Evolutionary conservation across 352 stramenopile species (phyloP).

Genomic region (Phytophthora pinifolia): DNA sequence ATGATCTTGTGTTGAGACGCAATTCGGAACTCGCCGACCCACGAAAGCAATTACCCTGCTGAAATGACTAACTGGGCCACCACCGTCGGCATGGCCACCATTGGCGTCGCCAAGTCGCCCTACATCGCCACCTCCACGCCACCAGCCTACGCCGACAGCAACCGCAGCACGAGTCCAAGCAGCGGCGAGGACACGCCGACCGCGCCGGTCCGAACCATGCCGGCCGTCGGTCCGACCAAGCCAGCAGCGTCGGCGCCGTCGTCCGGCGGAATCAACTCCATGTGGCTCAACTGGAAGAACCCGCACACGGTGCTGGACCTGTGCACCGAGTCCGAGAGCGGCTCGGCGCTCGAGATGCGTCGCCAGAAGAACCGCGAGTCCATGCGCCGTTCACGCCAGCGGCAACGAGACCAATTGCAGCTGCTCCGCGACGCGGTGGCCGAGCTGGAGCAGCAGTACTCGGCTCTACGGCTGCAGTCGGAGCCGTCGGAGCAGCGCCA

Average conservation of each 20-base stretch:
- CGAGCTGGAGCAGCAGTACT: slow-evolving; percentile 47
- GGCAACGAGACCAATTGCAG: slow-evolving; percentile 47
- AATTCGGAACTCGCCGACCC: slow-evolving; percentile 24
- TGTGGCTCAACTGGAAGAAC: slow-evolving; percentile 51
- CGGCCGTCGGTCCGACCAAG: background rate
- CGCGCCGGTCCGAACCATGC: background rate
- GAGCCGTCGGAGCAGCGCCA: background rate
- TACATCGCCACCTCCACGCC: background rate
- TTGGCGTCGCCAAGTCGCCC: background rate
- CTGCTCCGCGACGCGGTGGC: slow-evolving; percentile 37
- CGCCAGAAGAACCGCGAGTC: slow-evolving; percentile 59
- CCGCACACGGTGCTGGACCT: slow-evolving; percentile 33
- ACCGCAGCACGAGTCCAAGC: slow-evolving; percentile 25
- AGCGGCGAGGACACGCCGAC: slow-evolving; percentile 29
- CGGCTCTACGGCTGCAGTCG: slow-evolving; percentile 35
- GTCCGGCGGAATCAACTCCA: slow-evolving; percentile 23
- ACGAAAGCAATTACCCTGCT: slow-evolving; percentile 1
- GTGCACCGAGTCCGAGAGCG: slow-evolving; percentile 31
- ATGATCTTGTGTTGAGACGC: slow-evolving; percentile 19
- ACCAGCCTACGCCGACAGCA: slow-evolving; percentile 4
- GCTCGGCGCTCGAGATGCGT: slow-evolving; percentile 38
- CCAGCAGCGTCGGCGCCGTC: background rate
- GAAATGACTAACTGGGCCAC: slow-evolving; percentile 3
- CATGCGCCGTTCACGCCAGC: slow-evolving; percentile 56
- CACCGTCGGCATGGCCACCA: background rate